Evolutionary conservation across 306 rosid species (phyloP).

Genomic region (Comarum palustre): DNA sequence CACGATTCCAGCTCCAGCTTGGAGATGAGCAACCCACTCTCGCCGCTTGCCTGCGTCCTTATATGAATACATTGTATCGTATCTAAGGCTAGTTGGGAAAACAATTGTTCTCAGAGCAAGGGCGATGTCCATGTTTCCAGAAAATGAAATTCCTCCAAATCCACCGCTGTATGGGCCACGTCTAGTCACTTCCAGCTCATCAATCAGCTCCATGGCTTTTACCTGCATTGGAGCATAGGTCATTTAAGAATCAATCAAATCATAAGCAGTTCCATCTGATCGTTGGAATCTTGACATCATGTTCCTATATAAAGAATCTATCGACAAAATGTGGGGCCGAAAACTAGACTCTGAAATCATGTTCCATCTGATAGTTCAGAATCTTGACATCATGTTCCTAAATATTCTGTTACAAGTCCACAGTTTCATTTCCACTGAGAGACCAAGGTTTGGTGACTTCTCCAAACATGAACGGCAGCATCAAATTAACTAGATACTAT

Average conservation of each 20-base stretch:
- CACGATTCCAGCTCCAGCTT: conserved; percentile 94
- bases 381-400: neutral
- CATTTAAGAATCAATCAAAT: neutral
- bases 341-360: too few relatives aligned
- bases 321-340: too few relatives aligned
- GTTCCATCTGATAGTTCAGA: neutral
- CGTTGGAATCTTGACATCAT: neutral
- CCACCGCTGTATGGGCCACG: conserved; percentile 99
- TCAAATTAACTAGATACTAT: neutral
- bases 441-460: conserved; percentile 1
- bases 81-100: conserved; percentile 73
- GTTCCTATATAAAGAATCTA: neutral
- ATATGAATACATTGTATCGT: conserved; percentile 80
- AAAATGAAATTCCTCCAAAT: conserved; percentile 84
- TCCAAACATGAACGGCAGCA: neutral
- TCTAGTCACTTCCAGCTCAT: conserved; percentile 77
- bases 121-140: conserved; percentile 87
- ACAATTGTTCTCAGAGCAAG: conserved; percentile 88
- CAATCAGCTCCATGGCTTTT: conserved; percentile 96
- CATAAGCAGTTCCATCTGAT: neutral
- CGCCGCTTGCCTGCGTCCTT: conserved; percentile 66
- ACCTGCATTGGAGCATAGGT: conserved; percentile 58
- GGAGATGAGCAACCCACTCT: conserved; percentile 92
- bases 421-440: neutral
- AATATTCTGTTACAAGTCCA: neutral